A percentile compares a stretch with the other conserved stretches of the same genome.
Evolutionary conservation across 2,329 filamentous ascomycete species (phyloP).

Genomic region (Neonectria hederae): DNA sequence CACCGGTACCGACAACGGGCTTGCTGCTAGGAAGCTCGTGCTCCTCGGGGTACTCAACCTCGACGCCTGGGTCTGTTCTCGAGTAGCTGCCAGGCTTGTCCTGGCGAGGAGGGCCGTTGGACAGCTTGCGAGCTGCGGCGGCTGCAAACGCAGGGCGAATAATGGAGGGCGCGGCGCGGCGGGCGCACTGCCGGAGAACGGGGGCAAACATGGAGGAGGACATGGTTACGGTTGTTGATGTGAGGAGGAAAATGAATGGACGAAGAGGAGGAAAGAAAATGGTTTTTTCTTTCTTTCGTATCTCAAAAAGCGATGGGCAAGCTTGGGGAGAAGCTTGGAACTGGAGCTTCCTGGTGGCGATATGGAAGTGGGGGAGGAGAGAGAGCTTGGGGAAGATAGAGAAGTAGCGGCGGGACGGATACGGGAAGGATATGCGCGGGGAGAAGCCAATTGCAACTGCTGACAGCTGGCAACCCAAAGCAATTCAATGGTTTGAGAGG

Average conservation of each 20-base stretch:
- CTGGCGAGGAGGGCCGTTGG: conserved; percentile 47
- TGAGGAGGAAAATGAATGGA: not conserved
- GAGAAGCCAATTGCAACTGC: conserved; percentile 13
- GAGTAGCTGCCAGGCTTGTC: conserved; percentile 72
- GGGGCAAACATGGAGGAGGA: conserved; percentile 34
- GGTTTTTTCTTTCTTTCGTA: not conserved
- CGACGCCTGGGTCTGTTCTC: conserved; percentile 81
- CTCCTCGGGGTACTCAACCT: conserved; percentile 81
- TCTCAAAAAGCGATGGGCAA: not conserved
- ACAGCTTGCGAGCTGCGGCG: conserved; percentile 43
- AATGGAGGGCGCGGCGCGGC: conserved; percentile 36
- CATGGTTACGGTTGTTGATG: not conserved
- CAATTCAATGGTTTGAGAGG: conserved; percentile 13
- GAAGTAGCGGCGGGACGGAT: conserved; percentile 22
- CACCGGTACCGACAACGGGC: conserved; percentile 79
- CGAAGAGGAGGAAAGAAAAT: not conserved
- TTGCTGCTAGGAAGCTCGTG: conserved; percentile 75
- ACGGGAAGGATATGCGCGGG: conserved; percentile 29
- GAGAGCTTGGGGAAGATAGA: conserved; percentile 17
- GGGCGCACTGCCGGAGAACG: conserved; percentile 43
- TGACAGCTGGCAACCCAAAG: not conserved
- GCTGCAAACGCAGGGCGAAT: conserved; percentile 37
- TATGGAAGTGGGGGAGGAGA: conserved; percentile 22
- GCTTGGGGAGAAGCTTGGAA: not conserved
- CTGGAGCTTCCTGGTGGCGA: conserved; percentile 6